phyloP scores from a whole-genome alignment of 352 stramenopile genomes.

The Phytophthora pseudosyringae region DNA sequence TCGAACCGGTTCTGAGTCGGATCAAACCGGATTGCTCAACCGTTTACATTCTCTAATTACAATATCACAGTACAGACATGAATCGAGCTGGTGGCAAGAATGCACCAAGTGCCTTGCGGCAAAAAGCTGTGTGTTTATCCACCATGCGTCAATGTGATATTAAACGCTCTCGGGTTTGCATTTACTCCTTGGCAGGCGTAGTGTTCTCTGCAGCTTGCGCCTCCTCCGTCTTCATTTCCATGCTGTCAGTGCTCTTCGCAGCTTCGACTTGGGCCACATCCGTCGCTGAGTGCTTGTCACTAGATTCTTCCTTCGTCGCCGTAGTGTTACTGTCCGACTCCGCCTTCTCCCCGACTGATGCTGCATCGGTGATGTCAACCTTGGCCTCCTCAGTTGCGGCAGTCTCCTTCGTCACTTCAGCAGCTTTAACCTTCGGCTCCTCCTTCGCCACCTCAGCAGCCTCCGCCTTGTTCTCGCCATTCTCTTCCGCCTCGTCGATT shows the following conservation, averaged over 20 bases:
- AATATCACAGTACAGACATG: too few species aligned
- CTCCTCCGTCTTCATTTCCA: conserved; percentile 10
- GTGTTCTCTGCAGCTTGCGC: not conserved
- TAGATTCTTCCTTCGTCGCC: too few species aligned
- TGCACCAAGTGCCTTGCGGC: too few species aligned
- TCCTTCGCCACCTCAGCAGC: too few species aligned
- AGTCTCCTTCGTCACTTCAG: conserved; percentile 4
- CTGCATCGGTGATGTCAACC: too few species aligned
- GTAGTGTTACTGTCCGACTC: too few species aligned
- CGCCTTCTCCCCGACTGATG: too few species aligned
- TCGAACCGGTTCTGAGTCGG: too few species aligned
- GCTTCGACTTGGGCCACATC: not conserved
- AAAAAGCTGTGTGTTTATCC: not conserved
- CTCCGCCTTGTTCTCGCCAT: conserved; percentile 1
- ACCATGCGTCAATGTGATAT: not conserved
- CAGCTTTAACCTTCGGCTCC: conserved; percentile 4
- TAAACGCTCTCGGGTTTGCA: not conserved
- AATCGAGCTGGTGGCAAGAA: too few species aligned
- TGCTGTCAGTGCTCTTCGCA: not conserved
- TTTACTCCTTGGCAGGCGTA: conserved; percentile 1
- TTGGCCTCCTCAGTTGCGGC: not conserved
- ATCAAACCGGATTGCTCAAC: too few species aligned
- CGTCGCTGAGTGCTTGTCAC: too few species aligned
- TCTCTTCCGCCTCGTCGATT: conserved; percentile 11
- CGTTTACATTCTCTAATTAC: too few species aligned